Evolutionary conservation across 2,329 filamentous ascomycete genomes (phyloP).

Genomic region (Byssothecium circinans): DNA sequence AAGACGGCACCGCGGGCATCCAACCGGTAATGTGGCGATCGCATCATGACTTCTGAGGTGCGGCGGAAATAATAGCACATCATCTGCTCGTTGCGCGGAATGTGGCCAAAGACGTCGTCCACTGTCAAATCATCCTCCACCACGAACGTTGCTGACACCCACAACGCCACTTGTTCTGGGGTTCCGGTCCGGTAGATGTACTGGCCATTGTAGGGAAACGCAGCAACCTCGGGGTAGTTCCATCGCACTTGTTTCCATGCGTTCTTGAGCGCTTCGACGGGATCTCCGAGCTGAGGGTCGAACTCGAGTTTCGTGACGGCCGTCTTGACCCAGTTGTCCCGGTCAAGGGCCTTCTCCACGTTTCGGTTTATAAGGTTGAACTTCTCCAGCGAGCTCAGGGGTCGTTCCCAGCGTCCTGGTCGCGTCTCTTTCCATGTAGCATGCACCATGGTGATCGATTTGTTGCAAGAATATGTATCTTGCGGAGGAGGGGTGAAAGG

Average conservation of each 20-base stretch:
- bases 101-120: conserved; percentile 23
- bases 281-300: conserved; percentile 20
- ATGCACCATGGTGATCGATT: neutral
- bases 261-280: conserved; percentile 16
- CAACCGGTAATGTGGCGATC: conserved; percentile 28
- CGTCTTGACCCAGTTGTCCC: conserved; percentile 30
- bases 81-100: conserved; percentile 31
- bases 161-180: conserved; percentile 20
- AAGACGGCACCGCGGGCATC: conserved; percentile 30
- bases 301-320: conserved; percentile 28
- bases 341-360: conserved; percentile 26
- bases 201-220: conserved; percentile 26
- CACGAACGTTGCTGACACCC: conserved; percentile 28
- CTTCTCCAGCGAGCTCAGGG: conserved; percentile 25
- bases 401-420: conserved; percentile 28
- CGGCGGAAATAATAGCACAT: conserved; percentile 26
- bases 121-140: conserved; percentile 19
- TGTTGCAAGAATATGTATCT: neutral
- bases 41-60: conserved; percentile 25
- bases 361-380: conserved; percentile 26
- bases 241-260: conserved; percentile 33
- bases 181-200: conserved; percentile 29
- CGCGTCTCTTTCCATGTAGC: conserved; percentile 22
- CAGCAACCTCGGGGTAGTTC: conserved; percentile 28
- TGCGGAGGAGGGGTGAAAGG: neutral